phyloP scores from a whole-genome alignment of 108 stramenopile genomes.

The Hondaea fermentalgiana region DNA sequence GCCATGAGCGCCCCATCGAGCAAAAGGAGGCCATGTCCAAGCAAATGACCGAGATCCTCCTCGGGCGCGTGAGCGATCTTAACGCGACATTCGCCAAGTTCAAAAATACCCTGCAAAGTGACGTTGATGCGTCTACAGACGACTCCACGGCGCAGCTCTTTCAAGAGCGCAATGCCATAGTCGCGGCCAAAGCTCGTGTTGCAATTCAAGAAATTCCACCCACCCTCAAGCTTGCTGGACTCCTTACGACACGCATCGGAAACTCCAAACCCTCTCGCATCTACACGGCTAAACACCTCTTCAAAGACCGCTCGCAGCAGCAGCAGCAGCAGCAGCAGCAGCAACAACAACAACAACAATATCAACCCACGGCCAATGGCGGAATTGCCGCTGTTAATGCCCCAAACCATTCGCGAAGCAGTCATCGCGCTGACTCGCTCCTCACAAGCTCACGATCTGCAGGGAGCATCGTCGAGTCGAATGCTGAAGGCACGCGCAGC shows the following conservation, averaged over 20 bases:
- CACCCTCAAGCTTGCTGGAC: neutral
- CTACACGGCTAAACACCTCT: conserved; percentile 7
- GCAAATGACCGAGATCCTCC: neutral
- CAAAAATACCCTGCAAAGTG: neutral
- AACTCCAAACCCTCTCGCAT: neutral
- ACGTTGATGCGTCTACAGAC: neutral
- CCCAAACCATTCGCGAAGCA: too few relatives aligned
- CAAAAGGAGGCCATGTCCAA: conserved; percentile 11
- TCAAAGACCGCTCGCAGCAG: neutral
- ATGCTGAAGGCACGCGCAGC: neutral
- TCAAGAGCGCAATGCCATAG: neutral
- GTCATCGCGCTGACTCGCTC: neutral
- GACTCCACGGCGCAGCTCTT: neutral
- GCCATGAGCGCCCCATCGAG: neutral
- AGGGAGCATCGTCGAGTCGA: neutral
- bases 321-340: neutral
- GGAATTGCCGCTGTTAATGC: too few relatives aligned
- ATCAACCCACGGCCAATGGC: too few relatives aligned
- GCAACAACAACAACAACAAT: neutral
- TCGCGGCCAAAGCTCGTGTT: neutral
- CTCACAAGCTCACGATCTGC: neutral
- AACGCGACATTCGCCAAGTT: neutral
- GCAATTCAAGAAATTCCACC: neutral
- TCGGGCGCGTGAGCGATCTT: neutral
- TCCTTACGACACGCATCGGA: neutral